Evolutionary conservation across 1,284 basidiomycete species (phyloP).

Genomic region (Dichomitus squalens): DNA sequence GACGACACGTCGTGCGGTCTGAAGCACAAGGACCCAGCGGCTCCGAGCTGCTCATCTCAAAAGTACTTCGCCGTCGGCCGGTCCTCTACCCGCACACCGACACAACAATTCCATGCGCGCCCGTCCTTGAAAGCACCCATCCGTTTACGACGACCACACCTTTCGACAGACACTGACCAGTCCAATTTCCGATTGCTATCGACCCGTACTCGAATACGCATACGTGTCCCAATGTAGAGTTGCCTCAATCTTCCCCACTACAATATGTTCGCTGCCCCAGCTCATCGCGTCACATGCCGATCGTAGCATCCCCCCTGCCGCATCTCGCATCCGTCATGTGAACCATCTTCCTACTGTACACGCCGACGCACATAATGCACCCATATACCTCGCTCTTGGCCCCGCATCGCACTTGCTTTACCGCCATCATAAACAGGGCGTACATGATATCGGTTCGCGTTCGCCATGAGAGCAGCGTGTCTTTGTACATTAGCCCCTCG

Average conservation of each 20-base stretch:
- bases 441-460: slow-evolving; percentile 14
- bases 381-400: slow-evolving; percentile 13
- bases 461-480: slow-evolving; percentile 3
- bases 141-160: slow-evolving; percentile 4
- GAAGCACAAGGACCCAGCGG: background rate
- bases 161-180: slow-evolving; percentile 15
- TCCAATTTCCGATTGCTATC: slow-evolving; percentile 12
- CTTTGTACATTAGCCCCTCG: slow-evolving; percentile 24
- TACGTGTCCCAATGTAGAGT: slow-evolving; percentile 18
- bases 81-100: background rate
- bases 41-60: background rate
- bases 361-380: slow-evolving; percentile 19
- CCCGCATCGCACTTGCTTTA: background rate
- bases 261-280: slow-evolving; percentile 3
- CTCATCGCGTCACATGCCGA: background rate
- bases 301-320: background rate
- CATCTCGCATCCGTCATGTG: background rate
- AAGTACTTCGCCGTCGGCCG: slow-evolving; percentile 1
- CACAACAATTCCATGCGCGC: background rate
- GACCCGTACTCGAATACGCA: slow-evolving; percentile 14
- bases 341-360: background rate
- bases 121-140: background rate
- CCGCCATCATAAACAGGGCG: slow-evolving; percentile 2
- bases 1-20: background rate
- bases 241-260: slow-evolving; percentile 5